phyloP scores from a whole-genome alignment of 23 red algal species.

The Rhodosorus marinus region DNA sequence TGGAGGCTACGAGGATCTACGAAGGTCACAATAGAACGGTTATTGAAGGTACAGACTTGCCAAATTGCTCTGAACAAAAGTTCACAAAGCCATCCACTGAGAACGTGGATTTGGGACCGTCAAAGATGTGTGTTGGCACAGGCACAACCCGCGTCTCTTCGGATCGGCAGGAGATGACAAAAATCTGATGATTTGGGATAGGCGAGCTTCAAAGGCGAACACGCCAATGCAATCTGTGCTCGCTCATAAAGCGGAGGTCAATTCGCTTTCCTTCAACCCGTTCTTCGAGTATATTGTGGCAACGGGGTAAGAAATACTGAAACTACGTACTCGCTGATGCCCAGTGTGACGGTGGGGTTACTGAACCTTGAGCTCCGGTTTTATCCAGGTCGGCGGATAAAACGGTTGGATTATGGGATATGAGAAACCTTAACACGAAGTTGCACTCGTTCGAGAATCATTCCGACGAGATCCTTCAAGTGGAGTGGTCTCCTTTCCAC shows the following conservation, averaged over 20 bases:
- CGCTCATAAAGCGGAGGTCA: slow-evolving; percentile 86
- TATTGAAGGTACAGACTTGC: too few species aligned
- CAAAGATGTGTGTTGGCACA: slow-evolving; percentile 78
- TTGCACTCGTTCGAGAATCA: slow-evolving; percentile 88
- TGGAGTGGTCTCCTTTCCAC: slow-evolving; percentile 74
- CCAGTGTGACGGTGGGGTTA: too few species aligned
- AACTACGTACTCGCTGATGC: too few species aligned
- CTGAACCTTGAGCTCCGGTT: too few species aligned
- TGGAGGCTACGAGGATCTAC: slow-evolving; percentile 36
- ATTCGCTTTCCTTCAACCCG: slow-evolving; percentile 93
- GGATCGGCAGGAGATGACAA: slow-evolving; percentile 78
- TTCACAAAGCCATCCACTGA: too few species aligned
- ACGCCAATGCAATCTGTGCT: slow-evolving; percentile 26
- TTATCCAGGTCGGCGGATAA: slow-evolving; percentile 64
- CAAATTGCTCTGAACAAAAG: too few species aligned
- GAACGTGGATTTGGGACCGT: too few species aligned
- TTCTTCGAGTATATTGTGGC: slow-evolving; percentile 69
- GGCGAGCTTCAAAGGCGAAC: slow-evolving; percentile 31
- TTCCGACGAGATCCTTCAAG: slow-evolving; percentile 65
- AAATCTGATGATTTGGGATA: slow-evolving; percentile 78
- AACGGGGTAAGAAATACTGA: too few species aligned
- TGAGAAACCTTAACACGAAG: slow-evolving; percentile 53
- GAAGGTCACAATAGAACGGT: slow-evolving; percentile 42
- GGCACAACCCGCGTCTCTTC: slow-evolving; percentile 42
- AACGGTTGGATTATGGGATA: slow-evolving; percentile 86